Evolutionary conservation across 2,329 filamentous ascomycete species (phyloP).

Genomic region (Talaromyces rugulosus): DNA sequence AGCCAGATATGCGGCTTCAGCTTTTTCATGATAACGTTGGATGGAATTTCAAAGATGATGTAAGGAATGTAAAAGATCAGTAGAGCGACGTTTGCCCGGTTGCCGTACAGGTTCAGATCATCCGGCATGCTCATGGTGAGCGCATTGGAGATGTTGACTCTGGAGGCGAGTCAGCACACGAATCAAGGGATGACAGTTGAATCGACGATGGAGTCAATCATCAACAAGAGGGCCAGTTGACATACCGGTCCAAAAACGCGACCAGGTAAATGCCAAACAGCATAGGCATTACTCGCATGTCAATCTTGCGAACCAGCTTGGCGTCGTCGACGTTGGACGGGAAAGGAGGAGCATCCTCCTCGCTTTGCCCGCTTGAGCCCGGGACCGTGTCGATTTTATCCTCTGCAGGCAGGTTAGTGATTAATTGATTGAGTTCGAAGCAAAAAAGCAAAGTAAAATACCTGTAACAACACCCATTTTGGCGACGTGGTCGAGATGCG

Average conservation of each 20-base stretch:
- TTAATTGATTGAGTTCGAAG: background rate
- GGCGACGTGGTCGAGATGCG: background rate
- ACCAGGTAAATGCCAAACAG: constrained; percentile 17
- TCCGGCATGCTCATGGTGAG: constrained; percentile 47
- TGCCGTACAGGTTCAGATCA: constrained; percentile 41
- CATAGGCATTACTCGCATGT: constrained; percentile 18
- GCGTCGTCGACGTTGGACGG: constrained; percentile 13
- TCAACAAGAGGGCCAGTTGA: background rate
- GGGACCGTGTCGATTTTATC: background rate
- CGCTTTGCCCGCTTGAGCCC: background rate
- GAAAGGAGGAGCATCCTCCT: background rate
- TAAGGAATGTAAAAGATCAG: constrained; percentile 55
- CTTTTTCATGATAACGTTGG: constrained; percentile 50
- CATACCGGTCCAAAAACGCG: constrained; percentile 18
- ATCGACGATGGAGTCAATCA: background rate
- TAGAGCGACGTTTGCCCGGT: constrained; percentile 48
- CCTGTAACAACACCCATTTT: background rate
- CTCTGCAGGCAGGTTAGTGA: background rate
- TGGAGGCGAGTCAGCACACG: constrained; percentile 2
- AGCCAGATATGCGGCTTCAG: constrained; percentile 51
- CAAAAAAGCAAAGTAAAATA: background rate
- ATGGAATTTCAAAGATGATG: constrained; percentile 52
- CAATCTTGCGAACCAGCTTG: constrained; percentile 17
- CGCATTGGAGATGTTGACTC: constrained; percentile 52
- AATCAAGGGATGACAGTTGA: constrained; percentile 1